Base-by-base conservation (phyloP, 2,329 filamentous ascomycete genomes). In the Trichoderma sp. region DNA sequence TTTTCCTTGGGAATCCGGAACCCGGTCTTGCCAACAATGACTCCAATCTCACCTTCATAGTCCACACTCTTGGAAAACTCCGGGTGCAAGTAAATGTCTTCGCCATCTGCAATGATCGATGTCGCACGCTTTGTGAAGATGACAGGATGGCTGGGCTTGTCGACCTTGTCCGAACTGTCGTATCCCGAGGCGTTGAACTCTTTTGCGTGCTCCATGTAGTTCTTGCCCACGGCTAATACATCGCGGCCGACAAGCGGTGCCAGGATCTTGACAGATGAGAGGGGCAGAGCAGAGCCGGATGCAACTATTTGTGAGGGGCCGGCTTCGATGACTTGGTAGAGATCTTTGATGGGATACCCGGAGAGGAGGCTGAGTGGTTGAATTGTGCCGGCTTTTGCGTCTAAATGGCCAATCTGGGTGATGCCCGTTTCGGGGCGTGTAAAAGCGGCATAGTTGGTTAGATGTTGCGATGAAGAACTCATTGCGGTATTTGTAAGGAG, bases 91-190 rank as follows among this genome's bases (percentile, higher is more conserved):
- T 53, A 73, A 24, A 73, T 65, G 11, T 65, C 41, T 6, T 64
- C 71, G 31, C 60, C 71, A 29, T 73, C 41, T 8, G 59, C 71
- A 53, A 73, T 73, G 16, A 73, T 73, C 6, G 60, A 65, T 8
- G 71, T 73, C 29, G 71, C 71, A 21, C 71, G 71, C 60, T 73
- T 73, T 4, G 71, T 73, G 60, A 73, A 73, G 60, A 73, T 73
- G 41, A 73, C 60, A 1, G 71, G 71, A 29, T 73, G 71, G 60
- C 60, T 73, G 6, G 60, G 71, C 38, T 9, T 62, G 12, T 65
- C 71, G 24, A 64, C 71, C 41, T 73, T 73, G 60, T 73, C 71
- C 12, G 71, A 73, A 21, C 71, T 65, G 29, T 73, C 71, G 41
- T 29, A 64, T 29, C 71, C 60, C 29, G 71, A 73, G 16, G 71